phyloP scores from a whole-genome alignment of 192 early-diverging fungal genomes.

The Coemansia guatemalensis region DNA sequence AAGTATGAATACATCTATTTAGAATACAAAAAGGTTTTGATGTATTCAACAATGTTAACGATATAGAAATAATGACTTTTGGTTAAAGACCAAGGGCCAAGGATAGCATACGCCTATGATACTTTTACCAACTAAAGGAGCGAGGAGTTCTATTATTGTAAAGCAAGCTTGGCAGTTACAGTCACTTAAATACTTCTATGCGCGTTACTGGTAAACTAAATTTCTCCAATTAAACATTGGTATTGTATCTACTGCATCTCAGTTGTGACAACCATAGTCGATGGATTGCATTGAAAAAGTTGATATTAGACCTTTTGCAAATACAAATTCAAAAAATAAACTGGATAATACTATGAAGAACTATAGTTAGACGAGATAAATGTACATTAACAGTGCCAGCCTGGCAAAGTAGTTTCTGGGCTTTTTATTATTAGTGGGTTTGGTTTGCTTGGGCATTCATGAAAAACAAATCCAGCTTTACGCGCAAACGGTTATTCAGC shows the following conservation, averaged over 20 bases:
- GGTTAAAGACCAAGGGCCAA: neutral
- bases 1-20: neutral
- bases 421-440: neutral
- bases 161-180: neutral
- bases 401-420: neutral
- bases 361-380: neutral
- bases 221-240: neutral
- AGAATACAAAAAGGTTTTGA: neutral
- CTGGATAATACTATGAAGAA: neutral
- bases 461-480: conserved; percentile 41
- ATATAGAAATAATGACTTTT: neutral
- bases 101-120: neutral
- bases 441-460: conserved; percentile 2
- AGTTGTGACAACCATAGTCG: neutral
- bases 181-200: neutral
- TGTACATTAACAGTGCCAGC: neutral
- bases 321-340: neutral
- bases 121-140: neutral
- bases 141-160: neutral
- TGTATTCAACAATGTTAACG: neutral
- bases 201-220: neutral
- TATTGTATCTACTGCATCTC: neutral
- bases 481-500: conserved; percentile 20
- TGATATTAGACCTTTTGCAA: neutral
- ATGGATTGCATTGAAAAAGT: neutral